These are phyloP conservation scores for Saccharomycopsis malanga DNA, from an alignment of 805 yeast species.

Conservation along the genomic window DNA sequence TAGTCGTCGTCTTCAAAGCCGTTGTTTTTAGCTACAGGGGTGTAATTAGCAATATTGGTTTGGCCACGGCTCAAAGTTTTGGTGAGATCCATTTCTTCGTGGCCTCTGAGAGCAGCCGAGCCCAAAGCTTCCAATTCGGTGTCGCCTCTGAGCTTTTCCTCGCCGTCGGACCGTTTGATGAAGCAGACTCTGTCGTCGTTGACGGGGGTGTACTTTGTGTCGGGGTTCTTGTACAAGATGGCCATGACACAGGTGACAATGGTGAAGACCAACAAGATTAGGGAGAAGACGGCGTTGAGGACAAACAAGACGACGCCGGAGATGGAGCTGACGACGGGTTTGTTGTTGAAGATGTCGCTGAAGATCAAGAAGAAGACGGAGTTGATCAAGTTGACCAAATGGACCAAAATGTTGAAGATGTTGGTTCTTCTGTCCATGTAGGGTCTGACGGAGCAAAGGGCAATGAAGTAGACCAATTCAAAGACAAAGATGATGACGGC, in stretches of 20 bases:
- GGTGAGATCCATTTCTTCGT: conserved; percentile 13
- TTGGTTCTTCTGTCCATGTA: conserved; percentile 94
- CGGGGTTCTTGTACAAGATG: conserved; percentile 83
- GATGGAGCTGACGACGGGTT: conserved; percentile 81
- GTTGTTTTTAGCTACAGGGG: not conserved
- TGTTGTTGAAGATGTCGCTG: conserved; percentile 76
- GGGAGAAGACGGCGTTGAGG: conserved; percentile 81
- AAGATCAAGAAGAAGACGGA: conserved; percentile 84
- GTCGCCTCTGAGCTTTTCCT: conserved; percentile 22
- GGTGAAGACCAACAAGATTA: conserved; percentile 75
- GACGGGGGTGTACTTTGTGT: conserved; percentile 91
- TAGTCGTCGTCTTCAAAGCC: conserved; percentile 12
- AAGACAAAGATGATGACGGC: conserved; percentile 69
- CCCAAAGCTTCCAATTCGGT: conserved; percentile 22
- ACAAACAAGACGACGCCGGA: conserved; percentile 88
- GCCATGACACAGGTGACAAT: conserved; percentile 84
- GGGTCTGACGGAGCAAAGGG: conserved; percentile 69
- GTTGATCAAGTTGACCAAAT: conserved; percentile 72
- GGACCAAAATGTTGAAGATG: conserved; percentile 82
- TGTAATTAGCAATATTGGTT: not conserved
- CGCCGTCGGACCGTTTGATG: conserved; percentile 56
- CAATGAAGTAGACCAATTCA: conserved; percentile 64
- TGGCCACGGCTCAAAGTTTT: conserved; percentile 3
- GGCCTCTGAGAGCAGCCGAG: conserved; percentile 20
- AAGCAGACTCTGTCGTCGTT: conserved; percentile 96